Evolutionary conservation across 2,329 filamentous ascomycete genomes (phyloP), one percentile per base, ranked within the genome.

Genomic region (Ophiostoma sp.): DNA sequence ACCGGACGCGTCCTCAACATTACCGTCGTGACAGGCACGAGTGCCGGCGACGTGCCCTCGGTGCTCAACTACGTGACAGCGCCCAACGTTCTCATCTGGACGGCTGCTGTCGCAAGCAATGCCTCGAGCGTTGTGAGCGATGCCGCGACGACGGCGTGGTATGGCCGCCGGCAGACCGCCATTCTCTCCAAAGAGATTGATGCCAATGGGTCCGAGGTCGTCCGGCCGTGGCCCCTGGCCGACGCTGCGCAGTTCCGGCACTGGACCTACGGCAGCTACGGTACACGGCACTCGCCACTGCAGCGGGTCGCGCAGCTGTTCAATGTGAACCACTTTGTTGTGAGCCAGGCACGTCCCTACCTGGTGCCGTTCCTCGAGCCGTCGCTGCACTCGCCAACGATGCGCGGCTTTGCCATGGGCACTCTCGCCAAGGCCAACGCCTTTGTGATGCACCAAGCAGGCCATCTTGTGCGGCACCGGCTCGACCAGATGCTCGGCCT

Each of bases 261-360:
- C 60, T 90, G 88, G 84, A 87, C 87, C 5, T 83, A 86, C 69
- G 62, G 38, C 58, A 83, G 85, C 27, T 85, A 84, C 76, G 83
- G 83, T 58, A 88, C 91, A 71, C 86, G 86, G 58, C 88, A 85
- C 74, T 84, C 83, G 0, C 85, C 84, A 1, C 83, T 95, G 1
- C 83, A 87, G 67, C 86, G 91, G 52, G 88, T 95, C 42, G 87
- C 89, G 6, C 90, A 94, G 78, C 85, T 94, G 11, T 95, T 95
- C 83, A 96, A 96, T 76, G 91, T 96, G 67, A 96, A 97, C 76
- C 93, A 97, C 80, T 97, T 96, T 79, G 92, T 98, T 72, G 88
- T 98, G 72, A 95, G 91, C 72, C 94, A 97, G 79, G 93, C 94
- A 0, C 85, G 93, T 3, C 94, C 94, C 0, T 97, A 96, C 77